These are phyloP conservation scores for Neurospora africana DNA, from an alignment of 495 filamentous ascomycete species.

Conservation along the genomic window DNA sequence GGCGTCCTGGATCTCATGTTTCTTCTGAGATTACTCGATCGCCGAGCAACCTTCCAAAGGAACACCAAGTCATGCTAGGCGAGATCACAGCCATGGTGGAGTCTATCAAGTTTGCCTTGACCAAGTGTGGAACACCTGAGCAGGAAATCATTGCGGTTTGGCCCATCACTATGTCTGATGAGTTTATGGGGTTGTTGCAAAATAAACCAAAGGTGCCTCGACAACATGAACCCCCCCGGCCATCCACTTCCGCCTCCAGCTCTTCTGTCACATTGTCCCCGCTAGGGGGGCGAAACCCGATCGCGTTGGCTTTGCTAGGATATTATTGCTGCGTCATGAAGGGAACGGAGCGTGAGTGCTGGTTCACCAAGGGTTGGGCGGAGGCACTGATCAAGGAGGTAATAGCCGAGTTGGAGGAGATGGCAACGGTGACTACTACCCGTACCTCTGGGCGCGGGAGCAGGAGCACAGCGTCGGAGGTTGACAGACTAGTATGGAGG, in stretches of 20 bases:
- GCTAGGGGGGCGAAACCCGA: constrained; percentile 8
- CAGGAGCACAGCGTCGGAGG: neutral
- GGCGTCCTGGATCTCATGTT: neutral
- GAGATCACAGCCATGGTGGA: constrained; percentile 5
- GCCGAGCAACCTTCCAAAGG: neutral
- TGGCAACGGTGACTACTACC: neutral
- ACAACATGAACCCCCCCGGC: neutral
- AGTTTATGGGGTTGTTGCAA: constrained; percentile 9
- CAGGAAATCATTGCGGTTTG: constrained; percentile 15
- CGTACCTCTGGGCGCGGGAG: neutral
- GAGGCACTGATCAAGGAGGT: constrained; percentile 11
- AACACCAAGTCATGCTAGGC: neutral
- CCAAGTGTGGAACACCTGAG: constrained; percentile 6
- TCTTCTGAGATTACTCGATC: neutral
- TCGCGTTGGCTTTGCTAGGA: constrained; percentile 14
- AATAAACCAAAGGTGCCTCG: neutral
- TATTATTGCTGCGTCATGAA: constrained; percentile 21
- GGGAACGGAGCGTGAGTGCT: constrained; percentile 11
- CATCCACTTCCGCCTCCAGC: neutral
- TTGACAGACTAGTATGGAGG: neutral
- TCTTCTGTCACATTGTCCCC: neutral
- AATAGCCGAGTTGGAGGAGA: neutral
- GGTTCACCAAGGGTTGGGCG: constrained; percentile 20
- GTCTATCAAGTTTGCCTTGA: constrained; percentile 1
- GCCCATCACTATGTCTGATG: constrained; percentile 15